phyloP scores from a whole-genome alignment of 495 filamentous ascomycete species.

The Bathelium albidoporum region DNA sequence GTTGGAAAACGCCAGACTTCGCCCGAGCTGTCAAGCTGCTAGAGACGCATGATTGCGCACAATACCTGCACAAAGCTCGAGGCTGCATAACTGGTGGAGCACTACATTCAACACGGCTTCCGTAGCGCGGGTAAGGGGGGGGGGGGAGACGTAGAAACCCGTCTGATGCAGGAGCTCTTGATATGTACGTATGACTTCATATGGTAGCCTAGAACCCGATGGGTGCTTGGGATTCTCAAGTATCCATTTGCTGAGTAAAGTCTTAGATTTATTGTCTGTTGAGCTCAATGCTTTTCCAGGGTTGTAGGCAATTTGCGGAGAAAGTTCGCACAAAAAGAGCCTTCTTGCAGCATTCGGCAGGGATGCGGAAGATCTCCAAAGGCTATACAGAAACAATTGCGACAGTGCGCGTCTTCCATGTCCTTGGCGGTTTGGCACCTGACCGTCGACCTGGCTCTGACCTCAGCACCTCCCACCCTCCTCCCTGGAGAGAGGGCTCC shows the following conservation, averaged over 20 bases:
- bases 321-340: neutral
- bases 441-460: slow-evolving; percentile 1
- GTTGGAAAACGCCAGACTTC: neutral
- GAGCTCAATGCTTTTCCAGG: neutral
- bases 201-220: neutral
- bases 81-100: no score
- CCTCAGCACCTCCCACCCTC: neutral
- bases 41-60: slow-evolving; percentile 1
- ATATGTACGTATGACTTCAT: neutral
- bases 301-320: neutral
- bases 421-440: slow-evolving; percentile 1
- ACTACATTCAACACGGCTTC: no score
- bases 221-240: neutral
- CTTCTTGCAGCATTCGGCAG: neutral
- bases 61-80: neutral
- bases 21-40: neutral
- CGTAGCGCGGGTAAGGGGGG: no score
- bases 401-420: neutral
- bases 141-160: neutral
- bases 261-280: neutral
- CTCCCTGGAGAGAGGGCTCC: neutral
- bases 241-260: neutral
- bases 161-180: slow-evolving; percentile 1
- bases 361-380: neutral
- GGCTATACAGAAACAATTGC: neutral